Conservation (phyloP, 1,284 basidiomycete genomes). For the Termitomyces sp. region DNA sequence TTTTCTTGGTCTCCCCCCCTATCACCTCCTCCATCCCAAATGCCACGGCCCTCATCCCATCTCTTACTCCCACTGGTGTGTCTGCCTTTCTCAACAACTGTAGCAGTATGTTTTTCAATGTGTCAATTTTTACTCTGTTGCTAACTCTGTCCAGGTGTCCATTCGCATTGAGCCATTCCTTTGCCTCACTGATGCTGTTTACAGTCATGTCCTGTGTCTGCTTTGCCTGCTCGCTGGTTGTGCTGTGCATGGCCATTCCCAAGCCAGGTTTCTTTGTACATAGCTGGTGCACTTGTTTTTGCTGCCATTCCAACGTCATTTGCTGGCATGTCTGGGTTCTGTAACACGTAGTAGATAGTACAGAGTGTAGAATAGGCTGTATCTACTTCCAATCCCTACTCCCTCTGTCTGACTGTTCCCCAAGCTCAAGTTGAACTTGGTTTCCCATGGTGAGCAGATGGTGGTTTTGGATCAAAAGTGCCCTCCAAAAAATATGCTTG, state of each 20-base stretch:
- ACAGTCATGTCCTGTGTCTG: background rate
- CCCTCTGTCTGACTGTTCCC: too few species aligned
- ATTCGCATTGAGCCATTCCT: background rate
- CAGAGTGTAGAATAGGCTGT: too few species aligned
- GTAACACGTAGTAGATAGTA: too few species aligned
- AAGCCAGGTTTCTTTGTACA: background rate
- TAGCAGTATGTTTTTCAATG: background rate
- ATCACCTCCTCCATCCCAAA: background rate
- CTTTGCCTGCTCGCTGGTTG: background rate
- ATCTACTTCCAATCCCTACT: too few species aligned
- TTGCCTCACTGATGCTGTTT: background rate
- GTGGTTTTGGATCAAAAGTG: background rate
- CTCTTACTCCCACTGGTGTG: background rate
- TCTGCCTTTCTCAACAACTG: background rate
- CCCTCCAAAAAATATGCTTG: too few species aligned
- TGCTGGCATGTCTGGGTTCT: too few species aligned
- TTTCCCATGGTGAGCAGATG: background rate
- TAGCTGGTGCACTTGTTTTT: too few species aligned
- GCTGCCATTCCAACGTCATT: too few species aligned
- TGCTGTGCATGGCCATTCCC: background rate
- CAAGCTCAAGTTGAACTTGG: background rate
- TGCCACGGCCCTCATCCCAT: background rate
- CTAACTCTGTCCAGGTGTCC: background rate
- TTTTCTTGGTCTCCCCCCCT: too few species aligned
- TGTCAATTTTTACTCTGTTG: background rate